Conservation (phyloP, 164 flowering plant species). For the Hamamelis virginiana region DNA sequence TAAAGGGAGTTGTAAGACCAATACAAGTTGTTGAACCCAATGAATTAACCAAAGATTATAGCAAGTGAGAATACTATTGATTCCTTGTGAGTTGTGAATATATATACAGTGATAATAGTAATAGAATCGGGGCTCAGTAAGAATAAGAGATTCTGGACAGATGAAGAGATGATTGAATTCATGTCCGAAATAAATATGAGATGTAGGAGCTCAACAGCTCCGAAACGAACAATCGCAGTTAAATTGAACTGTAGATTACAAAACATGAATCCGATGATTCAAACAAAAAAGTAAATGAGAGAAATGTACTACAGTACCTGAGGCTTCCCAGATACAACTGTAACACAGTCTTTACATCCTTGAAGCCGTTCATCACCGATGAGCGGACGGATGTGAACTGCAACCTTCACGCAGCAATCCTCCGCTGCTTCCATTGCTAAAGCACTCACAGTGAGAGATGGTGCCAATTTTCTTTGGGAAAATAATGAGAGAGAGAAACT, state of each 20-base stretch:
- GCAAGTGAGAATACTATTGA: not conserved
- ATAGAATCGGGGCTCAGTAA: no score
- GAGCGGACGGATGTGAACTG: constrained; percentile 79
- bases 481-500: not conserved
- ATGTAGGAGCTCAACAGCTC: not conserved
- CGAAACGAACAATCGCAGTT: not conserved
- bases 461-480: not conserved
- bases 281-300: not conserved
- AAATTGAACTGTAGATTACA: not conserved
- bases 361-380: constrained; percentile 74
- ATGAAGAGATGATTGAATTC: no score
- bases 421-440: constrained; percentile 43
- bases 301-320: constrained; percentile 47
- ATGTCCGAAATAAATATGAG: not conserved
- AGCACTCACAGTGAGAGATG: not conserved
- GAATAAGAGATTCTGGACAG: not conserved
- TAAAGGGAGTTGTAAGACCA: not conserved
- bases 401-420: constrained; percentile 88
- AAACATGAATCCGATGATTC: no score
- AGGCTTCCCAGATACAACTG: constrained; percentile 70
- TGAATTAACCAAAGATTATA: not conserved
- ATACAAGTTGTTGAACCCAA: not conserved
- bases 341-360: constrained; percentile 85
- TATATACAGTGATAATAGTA: no score
- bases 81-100: no score